A percentile compares a stretch with the other conserved stretches of the same genome.
Evolutionary conservation across 345 rosid species (phyloP).

Genomic region (Hevea brasiliensis): DNA sequence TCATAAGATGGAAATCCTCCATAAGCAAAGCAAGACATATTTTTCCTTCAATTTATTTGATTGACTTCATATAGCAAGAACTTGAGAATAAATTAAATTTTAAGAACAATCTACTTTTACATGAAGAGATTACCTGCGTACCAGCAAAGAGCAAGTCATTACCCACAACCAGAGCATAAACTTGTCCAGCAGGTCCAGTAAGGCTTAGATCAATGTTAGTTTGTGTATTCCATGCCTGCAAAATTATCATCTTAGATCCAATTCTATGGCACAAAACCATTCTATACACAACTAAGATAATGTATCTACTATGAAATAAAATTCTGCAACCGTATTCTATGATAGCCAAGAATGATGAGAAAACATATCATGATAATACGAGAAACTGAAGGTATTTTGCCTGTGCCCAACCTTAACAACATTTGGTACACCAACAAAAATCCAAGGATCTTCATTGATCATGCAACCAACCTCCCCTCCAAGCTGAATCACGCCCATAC

Average conservation of each 20-base stretch:
- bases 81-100: background rate
- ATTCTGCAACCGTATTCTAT: background rate
- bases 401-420: conserved; percentile 62
- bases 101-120: background rate
- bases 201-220: conserved; percentile 72
- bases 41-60: background rate
- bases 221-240: conserved; percentile 88
- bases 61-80: background rate
- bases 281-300: background rate
- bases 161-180: conserved; percentile 81
- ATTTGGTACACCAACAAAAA: conserved; percentile 87
- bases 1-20: background rate
- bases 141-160: conserved; percentile 86
- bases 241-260: conserved; percentile 12
- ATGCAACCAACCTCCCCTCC: conserved; percentile 94
- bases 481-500: conserved; percentile 56
- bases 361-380: background rate
- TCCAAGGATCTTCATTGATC: conserved; percentile 95
- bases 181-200: conserved; percentile 93
- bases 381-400: background rate
- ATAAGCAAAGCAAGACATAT: background rate
- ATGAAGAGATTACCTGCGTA: conserved; percentile 53
- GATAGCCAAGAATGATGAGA: conserved; percentile 1
- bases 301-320: background rate
- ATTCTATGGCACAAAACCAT: background rate